Evolutionary conservation across 2,329 filamentous ascomycete species (phyloP).

Genomic region (Clonostachys rosea): DNA sequence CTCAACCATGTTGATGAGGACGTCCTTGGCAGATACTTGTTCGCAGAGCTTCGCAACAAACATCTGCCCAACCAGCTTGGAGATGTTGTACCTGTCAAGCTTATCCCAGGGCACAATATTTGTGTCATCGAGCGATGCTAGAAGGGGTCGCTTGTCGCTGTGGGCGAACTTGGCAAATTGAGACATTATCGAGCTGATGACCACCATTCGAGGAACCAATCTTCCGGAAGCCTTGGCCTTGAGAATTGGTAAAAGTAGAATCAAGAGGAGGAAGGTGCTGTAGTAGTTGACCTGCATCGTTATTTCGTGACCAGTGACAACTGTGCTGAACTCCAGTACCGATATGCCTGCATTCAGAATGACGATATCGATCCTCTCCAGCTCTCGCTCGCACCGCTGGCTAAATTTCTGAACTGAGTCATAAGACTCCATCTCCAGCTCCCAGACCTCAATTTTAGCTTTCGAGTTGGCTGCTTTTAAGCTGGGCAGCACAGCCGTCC

Average conservation of each 20-base stretch:
- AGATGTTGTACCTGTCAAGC: conserved; percentile 18
- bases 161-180: conserved; percentile 17
- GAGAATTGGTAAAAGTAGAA: conserved; percentile 21
- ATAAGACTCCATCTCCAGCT: conserved; percentile 32
- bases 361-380: conserved; percentile 32
- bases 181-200: conserved; percentile 19
- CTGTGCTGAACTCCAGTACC: conserved; percentile 8
- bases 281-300: conserved; percentile 34
- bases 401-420: conserved; percentile 33
- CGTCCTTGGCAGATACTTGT: conserved; percentile 21
- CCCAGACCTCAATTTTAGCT: conserved; percentile 4
- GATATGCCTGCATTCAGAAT: conserved; percentile 37
- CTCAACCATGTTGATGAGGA: conserved; percentile 28
- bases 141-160: conserved; percentile 12
- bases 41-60: conserved; percentile 30
- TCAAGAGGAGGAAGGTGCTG: conserved; percentile 22
- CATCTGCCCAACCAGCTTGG: conserved; percentile 22
- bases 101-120: conserved; percentile 3
- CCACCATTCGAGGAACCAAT: background rate
- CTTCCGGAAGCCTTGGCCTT: conserved; percentile 5
- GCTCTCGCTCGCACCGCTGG: conserved; percentile 2
- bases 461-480: conserved; percentile 1
- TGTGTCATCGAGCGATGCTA: conserved; percentile 17
- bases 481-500: conserved; percentile 23
- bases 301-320: conserved; percentile 28